Base-by-base conservation (phyloP, 768 basidiomycete genomes). In the Trametes maxima region DNA sequence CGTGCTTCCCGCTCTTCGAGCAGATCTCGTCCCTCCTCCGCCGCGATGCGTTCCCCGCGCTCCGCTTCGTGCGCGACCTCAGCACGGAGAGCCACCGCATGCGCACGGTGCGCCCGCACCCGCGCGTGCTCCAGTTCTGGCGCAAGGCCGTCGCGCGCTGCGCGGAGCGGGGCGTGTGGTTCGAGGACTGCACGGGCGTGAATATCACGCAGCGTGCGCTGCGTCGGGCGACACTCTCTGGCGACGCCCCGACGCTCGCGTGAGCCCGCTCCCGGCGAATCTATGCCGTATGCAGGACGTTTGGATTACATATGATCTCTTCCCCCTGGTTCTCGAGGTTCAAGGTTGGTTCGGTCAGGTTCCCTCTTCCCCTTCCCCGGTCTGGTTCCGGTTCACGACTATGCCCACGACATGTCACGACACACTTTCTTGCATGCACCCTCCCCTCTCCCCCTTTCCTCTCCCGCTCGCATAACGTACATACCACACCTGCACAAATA, bases 11-110 rank as follows among this genome's bases (percentile, higher is more conserved):
- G 66, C 78, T 90, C 51, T 73, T 78, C 36, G 85, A 87, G 71
- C 89, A 90, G 71, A 79, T 90, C 54, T 81, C 80, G 47, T 85
- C 82, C 57, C 71, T 90, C 19, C 67, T 90, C 17, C 75, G 80
- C 51, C 66, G 72, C 7, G 79, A 84, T 54, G 86, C 87, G 52
- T 90, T 90, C 69, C 89, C 89, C 24, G 70, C 72, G 13, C 72
- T 90, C 58, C 74, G 75, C 63, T 86, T 80, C 68, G 78, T 91
- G 51, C 75, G 89, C 39, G 89, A 91, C 74, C 75, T 91, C 72
- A 86, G 86, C 68, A 75, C 74, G 67, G 79, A 78, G 59, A 86
- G 85, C 57, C 82, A 87, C 67, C 60, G 65, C 21, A 81, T 90
- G 76, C 77, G 89, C 37, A 65, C 76, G 48, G 72, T 72, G 24